A percentile compares a stretch with the other conserved stretches of the same genome.
phyloP scores from a whole-genome alignment of 176 grass and related monocot genomes.

The Chloris gayana region DNA sequence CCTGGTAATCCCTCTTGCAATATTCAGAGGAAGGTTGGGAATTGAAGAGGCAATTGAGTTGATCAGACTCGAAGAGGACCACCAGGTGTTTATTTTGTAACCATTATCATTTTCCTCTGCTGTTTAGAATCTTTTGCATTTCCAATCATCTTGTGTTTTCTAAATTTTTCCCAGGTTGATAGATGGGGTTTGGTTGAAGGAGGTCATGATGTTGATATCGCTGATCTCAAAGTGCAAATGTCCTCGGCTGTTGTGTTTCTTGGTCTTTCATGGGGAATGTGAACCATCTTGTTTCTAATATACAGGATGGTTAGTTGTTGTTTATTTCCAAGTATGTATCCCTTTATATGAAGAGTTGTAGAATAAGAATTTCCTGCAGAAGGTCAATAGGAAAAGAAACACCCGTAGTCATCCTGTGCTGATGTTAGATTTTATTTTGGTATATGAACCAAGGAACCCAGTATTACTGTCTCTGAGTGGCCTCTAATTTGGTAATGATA shows the following conservation, averaged over 20 bases:
- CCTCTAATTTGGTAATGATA: too few species aligned
- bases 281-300: constrained; percentile 13
- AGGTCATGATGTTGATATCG: constrained; percentile 95
- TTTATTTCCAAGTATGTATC: constrained; percentile 17
- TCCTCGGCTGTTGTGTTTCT: constrained; percentile 86
- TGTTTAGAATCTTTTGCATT: constrained; percentile 26
- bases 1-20: constrained; percentile 82
- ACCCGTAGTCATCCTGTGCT: not conserved
- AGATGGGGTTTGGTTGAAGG: constrained; percentile 97
- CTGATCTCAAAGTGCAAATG: constrained; percentile 88
- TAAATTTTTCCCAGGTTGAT: constrained; percentile 57
- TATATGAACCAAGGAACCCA: not conserved
- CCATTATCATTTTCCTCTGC: not conserved
- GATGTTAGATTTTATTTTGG: not conserved
- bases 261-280: constrained; percentile 55
- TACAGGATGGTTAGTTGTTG: not conserved
- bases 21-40: constrained; percentile 63
- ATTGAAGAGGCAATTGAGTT: constrained; percentile 90
- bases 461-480: not conserved
- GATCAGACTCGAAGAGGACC: constrained; percentile 93
- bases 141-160: constrained; percentile 24
- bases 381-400: constrained; percentile 27
- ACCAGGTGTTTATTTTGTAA: constrained; percentile 61
- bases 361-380: constrained; percentile 24
- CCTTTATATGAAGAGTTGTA: constrained; percentile 20